phyloP scores from a whole-genome alignment of 148 eudicot species.

The Vaccinium myrtillus region DNA sequence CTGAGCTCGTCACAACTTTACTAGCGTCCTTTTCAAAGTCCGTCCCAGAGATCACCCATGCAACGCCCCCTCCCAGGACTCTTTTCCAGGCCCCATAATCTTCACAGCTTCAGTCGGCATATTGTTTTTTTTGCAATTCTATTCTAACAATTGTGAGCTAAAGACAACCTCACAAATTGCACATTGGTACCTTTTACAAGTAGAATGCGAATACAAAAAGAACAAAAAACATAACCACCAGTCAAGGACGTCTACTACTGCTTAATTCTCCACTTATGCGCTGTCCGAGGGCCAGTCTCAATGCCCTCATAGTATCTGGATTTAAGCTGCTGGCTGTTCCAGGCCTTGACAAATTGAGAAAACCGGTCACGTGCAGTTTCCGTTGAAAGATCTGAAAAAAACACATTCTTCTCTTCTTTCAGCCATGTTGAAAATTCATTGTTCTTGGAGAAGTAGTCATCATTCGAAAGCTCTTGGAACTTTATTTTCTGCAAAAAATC shows the following conservation, averaged over 20 bases:
- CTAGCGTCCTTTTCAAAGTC: too few species aligned
- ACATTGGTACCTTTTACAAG: not conserved
- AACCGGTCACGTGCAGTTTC: slow-evolving; percentile 67
- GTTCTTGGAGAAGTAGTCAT: slow-evolving; percentile 89
- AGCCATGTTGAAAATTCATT: slow-evolving; percentile 96
- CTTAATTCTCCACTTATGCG: slow-evolving; percentile 85
- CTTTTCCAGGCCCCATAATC: too few species aligned
- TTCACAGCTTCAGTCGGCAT: not conserved
- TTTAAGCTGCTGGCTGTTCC: slow-evolving; percentile 67
- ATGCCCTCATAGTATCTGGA: slow-evolving; percentile 82
- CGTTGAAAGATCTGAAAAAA: slow-evolving; percentile 88
- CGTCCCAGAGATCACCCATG: too few species aligned
- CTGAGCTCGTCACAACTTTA: too few species aligned
- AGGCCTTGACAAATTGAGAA: slow-evolving; percentile 56
- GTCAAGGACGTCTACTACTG: slow-evolving; percentile 15
- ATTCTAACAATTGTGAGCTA: not conserved
- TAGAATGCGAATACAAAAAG: not conserved
- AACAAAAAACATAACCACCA: not conserved
- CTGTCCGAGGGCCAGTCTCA: slow-evolving; percentile 60
- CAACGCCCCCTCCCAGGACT: too few species aligned
- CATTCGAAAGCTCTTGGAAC: slow-evolving; percentile 52
- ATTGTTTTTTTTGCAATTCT: not conserved
- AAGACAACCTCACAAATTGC: not conserved
- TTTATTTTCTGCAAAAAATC: slow-evolving; percentile 36
- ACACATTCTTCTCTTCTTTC: slow-evolving; percentile 63